Percentiles rank a stretch among this genome's conserved stretches.
Evolutionary conservation across 2,329 filamentous ascomycete species (phyloP).

Genomic region (Sclerotinia sclerotiorum): DNA sequence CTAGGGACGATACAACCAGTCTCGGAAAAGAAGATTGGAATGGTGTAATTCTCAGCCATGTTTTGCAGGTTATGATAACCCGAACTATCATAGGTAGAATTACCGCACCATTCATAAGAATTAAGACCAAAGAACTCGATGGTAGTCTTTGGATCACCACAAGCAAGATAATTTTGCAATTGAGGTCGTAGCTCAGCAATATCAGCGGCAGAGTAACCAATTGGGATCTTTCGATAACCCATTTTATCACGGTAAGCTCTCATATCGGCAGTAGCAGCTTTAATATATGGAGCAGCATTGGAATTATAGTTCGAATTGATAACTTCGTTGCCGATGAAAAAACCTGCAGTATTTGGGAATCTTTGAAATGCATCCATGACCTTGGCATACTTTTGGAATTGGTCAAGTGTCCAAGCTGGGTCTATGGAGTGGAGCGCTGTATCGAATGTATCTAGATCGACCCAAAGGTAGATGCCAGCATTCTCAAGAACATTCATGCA

Average conservation of each 20-base stretch:
- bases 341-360: constrained; percentile 72
- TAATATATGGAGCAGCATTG: constrained; percentile 54
- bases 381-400: constrained; percentile 64
- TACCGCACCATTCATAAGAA: constrained; percentile 65
- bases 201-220: constrained; percentile 64
- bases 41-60: constrained; percentile 63
- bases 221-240: constrained; percentile 51
- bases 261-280: constrained; percentile 58
- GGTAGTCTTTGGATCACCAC: constrained; percentile 62
- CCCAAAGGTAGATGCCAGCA: constrained; percentile 78
- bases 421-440: constrained; percentile 63
- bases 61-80: constrained; percentile 68
- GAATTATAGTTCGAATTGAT: constrained; percentile 60
- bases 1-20: constrained; percentile 68
- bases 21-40: constrained; percentile 84
- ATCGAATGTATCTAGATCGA: constrained; percentile 75
- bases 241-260: constrained; percentile 52
- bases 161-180: constrained; percentile 73
- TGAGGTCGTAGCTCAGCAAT: constrained; percentile 66
- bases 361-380: constrained; percentile 66
- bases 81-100: constrained; percentile 55
- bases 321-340: constrained; percentile 88
- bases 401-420: constrained; percentile 70
- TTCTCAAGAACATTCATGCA: constrained; percentile 81
- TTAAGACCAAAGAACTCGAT: constrained; percentile 65